These are phyloP conservation scores for Phytophthora meadii DNA, from an alignment of 352 stramenopile genomes.

Conservation along the genomic window DNA sequence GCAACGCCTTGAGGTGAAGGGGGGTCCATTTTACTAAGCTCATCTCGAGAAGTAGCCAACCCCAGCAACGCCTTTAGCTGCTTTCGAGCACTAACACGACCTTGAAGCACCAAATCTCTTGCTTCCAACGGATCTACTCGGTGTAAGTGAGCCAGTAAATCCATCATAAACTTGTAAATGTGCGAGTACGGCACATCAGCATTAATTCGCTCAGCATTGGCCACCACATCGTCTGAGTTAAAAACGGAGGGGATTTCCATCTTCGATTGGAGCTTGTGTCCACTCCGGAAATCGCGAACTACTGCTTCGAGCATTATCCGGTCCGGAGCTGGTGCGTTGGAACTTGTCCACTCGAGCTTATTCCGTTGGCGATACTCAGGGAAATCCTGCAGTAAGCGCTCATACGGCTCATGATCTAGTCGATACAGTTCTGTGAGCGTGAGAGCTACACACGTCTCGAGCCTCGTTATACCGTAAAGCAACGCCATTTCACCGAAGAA, in stretches of 20 bases:
- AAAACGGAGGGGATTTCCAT: constrained; percentile 7
- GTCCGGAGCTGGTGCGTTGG: constrained; percentile 20
- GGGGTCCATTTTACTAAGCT: constrained; percentile 2
- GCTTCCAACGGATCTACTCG: constrained; percentile 59
- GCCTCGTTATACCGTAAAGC: constrained; percentile 65
- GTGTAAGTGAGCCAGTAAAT: constrained; percentile 50
- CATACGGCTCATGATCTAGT: constrained; percentile 66
- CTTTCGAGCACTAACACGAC: constrained; percentile 41
- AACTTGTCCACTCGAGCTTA: constrained; percentile 62
- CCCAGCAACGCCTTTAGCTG: constrained; percentile 28
- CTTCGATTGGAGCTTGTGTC: not conserved
- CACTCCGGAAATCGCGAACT: constrained; percentile 18
- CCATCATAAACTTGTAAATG: constrained; percentile 65
- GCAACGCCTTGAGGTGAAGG: constrained; percentile 4
- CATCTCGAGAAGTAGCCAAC: constrained; percentile 25
- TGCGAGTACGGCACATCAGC: constrained; percentile 57
- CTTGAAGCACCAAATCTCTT: constrained; percentile 56
- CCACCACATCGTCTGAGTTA: constrained; percentile 11
- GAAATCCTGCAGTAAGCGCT: constrained; percentile 70
- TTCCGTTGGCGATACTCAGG: constrained; percentile 62
- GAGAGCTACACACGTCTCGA: constrained; percentile 73
- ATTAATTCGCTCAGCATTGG: constrained; percentile 45
- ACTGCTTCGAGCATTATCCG: constrained; percentile 21
- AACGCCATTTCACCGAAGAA: constrained; percentile 71
- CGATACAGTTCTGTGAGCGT: constrained; percentile 72